Base-by-base conservation (phyloP, 495 filamentous ascomycete species). In the Aspergillus panamensis region DNA sequence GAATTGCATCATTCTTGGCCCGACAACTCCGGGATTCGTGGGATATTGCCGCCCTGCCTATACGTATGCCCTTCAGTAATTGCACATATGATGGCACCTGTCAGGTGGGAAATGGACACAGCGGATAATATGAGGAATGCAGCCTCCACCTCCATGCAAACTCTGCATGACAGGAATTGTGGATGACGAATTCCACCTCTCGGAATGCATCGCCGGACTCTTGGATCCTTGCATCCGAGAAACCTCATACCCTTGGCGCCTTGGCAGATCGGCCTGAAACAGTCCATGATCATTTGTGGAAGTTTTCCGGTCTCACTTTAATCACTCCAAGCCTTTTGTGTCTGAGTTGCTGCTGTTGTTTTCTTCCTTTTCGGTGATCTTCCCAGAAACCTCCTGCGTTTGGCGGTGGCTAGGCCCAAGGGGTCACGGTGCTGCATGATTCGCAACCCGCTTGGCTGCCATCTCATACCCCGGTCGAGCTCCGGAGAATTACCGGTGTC, bases 201-300 rank as follows among this genome's bases (percentile, higher is more conserved):
- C 33, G 44, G 53, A 56, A 47, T 31, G 30, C 10, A 47, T 37
- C 17, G 16, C 42, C 12, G 32, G 19, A 12, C 33, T n/a, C 32
- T 40, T 52, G 40, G 50, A n/a, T 14, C 14, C n/a, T 19, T 8
- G n/a, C 45, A 47, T 12, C 48, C 45, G 55, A 9, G 39, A 51
- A 33, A 37, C 37, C 21, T 42, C 54, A 47, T 25, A n/a, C 53
- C 54, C 45, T 17, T 25, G 50, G 40, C 33, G n/a, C 1, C 58
- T 64, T 61, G 55, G 62, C 62, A 53, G 12, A 7, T 20, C 14
- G 19, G 20, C 37, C 47, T 64, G 62, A 64, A 64, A 61, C 62
- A 57, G 37, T 13, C 62, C 58, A 58, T 50, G 16, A 14, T 61
- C 58, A 50, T 59, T 65, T 50, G 55, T 62, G 62, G 59, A 61